Evolutionary conservation across 2,329 filamentous ascomycete genomes (phyloP).

Genomic region (Zopfia rhizophila): DNA sequence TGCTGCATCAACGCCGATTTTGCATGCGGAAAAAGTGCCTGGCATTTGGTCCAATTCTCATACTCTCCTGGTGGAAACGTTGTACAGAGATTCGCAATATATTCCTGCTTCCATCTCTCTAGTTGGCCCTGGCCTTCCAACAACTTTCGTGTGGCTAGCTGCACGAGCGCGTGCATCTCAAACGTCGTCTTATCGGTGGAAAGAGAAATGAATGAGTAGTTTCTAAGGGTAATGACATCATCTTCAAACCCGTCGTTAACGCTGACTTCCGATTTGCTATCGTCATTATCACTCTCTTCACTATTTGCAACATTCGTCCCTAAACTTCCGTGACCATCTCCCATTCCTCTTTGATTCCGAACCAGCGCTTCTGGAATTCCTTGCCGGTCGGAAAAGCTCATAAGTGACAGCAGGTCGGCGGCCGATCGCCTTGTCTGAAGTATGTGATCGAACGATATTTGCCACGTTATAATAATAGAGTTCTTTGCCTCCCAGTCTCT

Average conservation of each 20-base stretch:
- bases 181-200: constrained; percentile 33
- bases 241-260: too few species aligned
- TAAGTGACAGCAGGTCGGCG: constrained; percentile 7
- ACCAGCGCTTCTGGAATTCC: background rate
- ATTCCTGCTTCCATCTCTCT: constrained; percentile 38
- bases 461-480: constrained; percentile 46
- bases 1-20: constrained; percentile 7
- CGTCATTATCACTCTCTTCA: constrained; percentile 3
- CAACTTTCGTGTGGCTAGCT: constrained; percentile 36
- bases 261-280: constrained; percentile 31
- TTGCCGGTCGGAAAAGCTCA: background rate
- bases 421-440: constrained; percentile 22
- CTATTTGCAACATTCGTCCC: background rate
- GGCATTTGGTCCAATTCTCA: constrained; percentile 42
- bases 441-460: constrained; percentile 40
- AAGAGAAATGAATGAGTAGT: constrained; percentile 47
- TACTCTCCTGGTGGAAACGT: constrained; percentile 33
- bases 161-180: constrained; percentile 55
- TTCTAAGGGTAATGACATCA: constrained; percentile 44
- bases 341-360: background rate
- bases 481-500: constrained; percentile 41
- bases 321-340: background rate
- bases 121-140: constrained; percentile 21
- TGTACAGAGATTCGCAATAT: constrained; percentile 31
- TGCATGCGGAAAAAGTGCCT: constrained; percentile 39